Percentiles rank a stretch among this genome's conserved stretches.
Conservation (phyloP, 139 green algal species). For the Klebsormidium nitens region DNA sequence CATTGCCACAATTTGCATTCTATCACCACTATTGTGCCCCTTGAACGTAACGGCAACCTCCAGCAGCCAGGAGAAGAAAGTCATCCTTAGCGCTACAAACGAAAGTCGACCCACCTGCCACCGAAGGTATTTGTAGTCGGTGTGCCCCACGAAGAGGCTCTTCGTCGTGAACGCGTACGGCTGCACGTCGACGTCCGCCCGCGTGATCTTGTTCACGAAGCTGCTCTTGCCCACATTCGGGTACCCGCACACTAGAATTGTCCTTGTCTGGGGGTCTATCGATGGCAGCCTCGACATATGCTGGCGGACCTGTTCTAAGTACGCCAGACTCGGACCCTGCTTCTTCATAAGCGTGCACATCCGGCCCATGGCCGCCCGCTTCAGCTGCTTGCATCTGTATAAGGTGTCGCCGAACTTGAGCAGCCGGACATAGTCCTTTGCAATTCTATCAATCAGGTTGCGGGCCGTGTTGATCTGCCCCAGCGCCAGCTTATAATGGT, state of each 20-base stretch:
- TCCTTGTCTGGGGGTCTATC: slow-evolving; percentile 97
- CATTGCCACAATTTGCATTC: no score
- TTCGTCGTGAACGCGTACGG: slow-evolving; percentile 97
- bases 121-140: slow-evolving; percentile 96
- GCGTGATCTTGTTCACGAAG: slow-evolving; percentile 96
- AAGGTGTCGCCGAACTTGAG: slow-evolving; percentile 98
- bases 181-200: slow-evolving; percentile 98
- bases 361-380: slow-evolving; percentile 90
- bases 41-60: no score
- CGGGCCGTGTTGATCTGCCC: slow-evolving; percentile 85
- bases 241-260: slow-evolving; percentile 94
- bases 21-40: no score
- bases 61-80: no score
- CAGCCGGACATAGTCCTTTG: slow-evolving; percentile 95
- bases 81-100: no score
- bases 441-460: slow-evolving; percentile 88
- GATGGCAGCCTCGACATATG: slow-evolving; percentile 94
- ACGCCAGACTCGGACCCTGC: slow-evolving; percentile 79
- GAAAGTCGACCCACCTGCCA: slow-evolving; percentile 75
- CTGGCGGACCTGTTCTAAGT: slow-evolving; percentile 99
- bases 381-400: slow-evolving; percentile 98
- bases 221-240: slow-evolving; percentile 97
- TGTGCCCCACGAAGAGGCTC: slow-evolving; percentile 94
- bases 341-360: slow-evolving; percentile 99
- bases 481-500: slow-evolving; percentile 99